Evolutionary conservation across 331 rosid species (phyloP).

Genomic region (Quercus lobata): DNA sequence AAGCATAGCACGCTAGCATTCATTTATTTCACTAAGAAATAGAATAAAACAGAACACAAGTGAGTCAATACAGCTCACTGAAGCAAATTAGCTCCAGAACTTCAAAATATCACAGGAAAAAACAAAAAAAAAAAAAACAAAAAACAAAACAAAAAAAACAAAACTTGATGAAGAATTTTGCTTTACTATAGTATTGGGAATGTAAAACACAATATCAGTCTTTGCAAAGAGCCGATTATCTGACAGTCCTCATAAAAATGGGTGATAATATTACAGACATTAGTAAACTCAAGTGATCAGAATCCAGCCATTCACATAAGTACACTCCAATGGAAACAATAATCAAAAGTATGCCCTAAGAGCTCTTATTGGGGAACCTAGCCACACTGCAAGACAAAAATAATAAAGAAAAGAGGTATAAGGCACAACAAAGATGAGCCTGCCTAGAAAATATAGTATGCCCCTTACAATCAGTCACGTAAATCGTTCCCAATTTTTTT

Average conservation of each 20-base stretch:
- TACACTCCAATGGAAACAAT: not conserved
- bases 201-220: not conserved
- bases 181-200: not conserved
- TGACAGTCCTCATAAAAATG: not conserved
- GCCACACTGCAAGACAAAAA: not conserved
- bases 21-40: constrained; percentile 55
- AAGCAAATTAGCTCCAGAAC: not conserved
- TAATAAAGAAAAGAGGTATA: not conserved
- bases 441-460: not conserved
- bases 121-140: too few relatives aligned
- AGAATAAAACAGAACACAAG: constrained; percentile 12
- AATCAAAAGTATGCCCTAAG: not conserved
- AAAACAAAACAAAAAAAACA: not conserved
- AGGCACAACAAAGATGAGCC: not conserved
- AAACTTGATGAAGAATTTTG: not conserved
- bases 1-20: constrained; percentile 71
- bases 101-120: not conserved
- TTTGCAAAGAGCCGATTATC: not conserved
- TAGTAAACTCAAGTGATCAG: not conserved
- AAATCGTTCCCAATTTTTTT: not conserved
- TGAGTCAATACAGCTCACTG: constrained; percentile 24
- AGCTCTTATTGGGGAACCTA: not conserved
- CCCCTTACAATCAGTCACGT: not conserved
- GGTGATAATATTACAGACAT: not conserved
- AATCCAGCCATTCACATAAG: not conserved